Conservation (phyloP, 768 basidiomycete species). For the Termitomyces sp. region DNA sequence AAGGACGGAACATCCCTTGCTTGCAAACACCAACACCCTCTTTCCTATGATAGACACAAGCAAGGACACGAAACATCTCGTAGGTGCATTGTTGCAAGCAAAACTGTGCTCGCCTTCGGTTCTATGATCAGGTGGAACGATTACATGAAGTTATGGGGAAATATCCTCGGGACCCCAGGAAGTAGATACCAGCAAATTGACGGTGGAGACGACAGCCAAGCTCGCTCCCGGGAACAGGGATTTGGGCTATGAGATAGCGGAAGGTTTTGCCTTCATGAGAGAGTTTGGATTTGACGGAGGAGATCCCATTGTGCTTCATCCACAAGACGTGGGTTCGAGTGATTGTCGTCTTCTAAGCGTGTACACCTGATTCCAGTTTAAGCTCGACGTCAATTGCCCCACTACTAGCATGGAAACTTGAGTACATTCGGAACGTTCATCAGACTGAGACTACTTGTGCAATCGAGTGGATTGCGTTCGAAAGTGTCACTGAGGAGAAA, state of each 20-base stretch:
- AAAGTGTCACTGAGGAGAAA: not conserved
- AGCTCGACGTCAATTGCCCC: constrained; percentile 7
- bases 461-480: not conserved
- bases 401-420: constrained; percentile 11
- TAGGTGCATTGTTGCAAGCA: constrained; percentile 5
- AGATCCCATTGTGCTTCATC: constrained; percentile 6
- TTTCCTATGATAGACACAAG: constrained; percentile 7
- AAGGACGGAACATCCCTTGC: too few relatives aligned
- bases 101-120: constrained; percentile 8
- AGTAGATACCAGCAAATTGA: constrained; percentile 5
- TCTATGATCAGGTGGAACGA: constrained; percentile 12
- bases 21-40: not conserved
- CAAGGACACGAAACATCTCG: constrained; percentile 7
- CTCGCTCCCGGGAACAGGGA: not conserved
- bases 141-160: constrained; percentile 8
- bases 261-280: constrained; percentile 5
- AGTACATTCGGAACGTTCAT: constrained; percentile 5
- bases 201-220: not conserved
- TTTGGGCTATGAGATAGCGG: not conserved
- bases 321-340: constrained; percentile 2
- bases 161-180: constrained; percentile 3
- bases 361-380: not conserved
- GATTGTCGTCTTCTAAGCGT: not conserved
- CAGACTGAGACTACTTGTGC: not conserved
- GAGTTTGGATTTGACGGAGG: constrained; percentile 10